Base-by-base conservation (phyloP, 139 green algal genomes). In the Coelastrella sp. region DNA sequence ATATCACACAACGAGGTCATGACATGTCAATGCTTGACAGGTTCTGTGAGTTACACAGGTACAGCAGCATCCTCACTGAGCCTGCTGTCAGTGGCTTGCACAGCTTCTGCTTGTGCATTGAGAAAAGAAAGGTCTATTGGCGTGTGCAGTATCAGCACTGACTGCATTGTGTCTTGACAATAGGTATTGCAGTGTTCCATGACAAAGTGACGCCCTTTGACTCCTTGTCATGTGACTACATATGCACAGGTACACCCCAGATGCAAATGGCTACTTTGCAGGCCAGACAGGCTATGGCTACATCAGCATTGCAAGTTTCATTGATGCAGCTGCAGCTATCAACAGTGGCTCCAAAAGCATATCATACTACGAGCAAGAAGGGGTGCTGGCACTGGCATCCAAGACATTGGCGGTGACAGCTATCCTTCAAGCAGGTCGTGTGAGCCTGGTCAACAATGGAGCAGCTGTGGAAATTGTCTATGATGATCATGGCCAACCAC, bases 241-340 rank as follows among this genome's bases (percentile, higher is more conserved):
- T n/a, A n/a, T n/a, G n/a, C n/a, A 59, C 78, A 89, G 88, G 79
- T 90, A 92, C 72, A 87, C 75, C 0, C 87, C 89, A 0, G 83
- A 89, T 53, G 60, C 78, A n/a, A 81, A 64, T 35, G 85, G 92
- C 30, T 76, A 86, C 71, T 95, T 95, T 60, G 87, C 87, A 6
- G 92, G 92, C 5, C 92, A 95, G 87, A 57, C 71, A 9, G 91
- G 92, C n/a, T 95, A 95, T 59, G 92, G 92, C 53, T 95, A 94
- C 84, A 60, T 91, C 78, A 86, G 68, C 41, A 91, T 91, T 17
- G 76, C 81, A 2, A 32, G 35, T 45, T 91, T 91, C 81, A 80
- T 89, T 17, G 50, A 80, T 3, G 50, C 83, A 59, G 83, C 83
- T 25, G 68, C 64, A 57, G 79, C 63, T 1, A 59, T 86, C 64